Base-by-base conservation (phyloP, 805 yeast species). In the Cyberlindnera petersonii region DNA sequence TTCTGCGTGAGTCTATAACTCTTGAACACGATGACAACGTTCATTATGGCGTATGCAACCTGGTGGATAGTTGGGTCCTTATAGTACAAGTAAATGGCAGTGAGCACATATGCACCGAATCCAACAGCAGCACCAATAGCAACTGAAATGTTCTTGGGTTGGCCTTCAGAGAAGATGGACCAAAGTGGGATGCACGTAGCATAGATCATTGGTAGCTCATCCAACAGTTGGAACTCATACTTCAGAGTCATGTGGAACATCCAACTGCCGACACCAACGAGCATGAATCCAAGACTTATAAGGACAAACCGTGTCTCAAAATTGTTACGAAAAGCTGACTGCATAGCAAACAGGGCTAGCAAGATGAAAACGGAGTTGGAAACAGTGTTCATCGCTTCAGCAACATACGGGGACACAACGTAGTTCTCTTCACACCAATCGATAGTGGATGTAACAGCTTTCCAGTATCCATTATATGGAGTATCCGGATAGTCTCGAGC, bases 341-440 rank as follows among this genome's bases (percentile, higher is more conserved):
- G 65, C 29, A 87, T 69, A 16, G 89, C 79, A 56, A 69, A 82
- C n/a, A 55, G 33, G 0, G 94, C 95, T 16, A 77, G 59, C 6
- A 72, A 50, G 27, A 75, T 64, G 50, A 77, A 79, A 24, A 67
- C 66, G 2, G 71, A 62, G 48, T 93, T 93, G 30, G 98, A 87
- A 20, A 79, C 52, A 3, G 97, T 86, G 58, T 93, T 93, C 43
- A 91, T 72, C 40, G 86, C 83, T 60, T 93, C 98, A 4, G 98
- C 97, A 37, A 93, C 71, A 55, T 85, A 93, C 10, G 74, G 74
- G 10, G 91, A 74, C 2, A 89, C 85, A 9, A 88, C 91, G 58
- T 91, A 91, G 65, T 91, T 91, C 61, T 93, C 98, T 56, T 91
- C 98, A 64, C 98, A 91, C 98, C 98, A 91, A 57, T 91, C 98